Percentiles rank a stretch among this genome's conserved stretches.
Evolutionary conservation across 192 early-diverging fungal genomes (phyloP).

Genomic region (Podila horticola): DNA sequence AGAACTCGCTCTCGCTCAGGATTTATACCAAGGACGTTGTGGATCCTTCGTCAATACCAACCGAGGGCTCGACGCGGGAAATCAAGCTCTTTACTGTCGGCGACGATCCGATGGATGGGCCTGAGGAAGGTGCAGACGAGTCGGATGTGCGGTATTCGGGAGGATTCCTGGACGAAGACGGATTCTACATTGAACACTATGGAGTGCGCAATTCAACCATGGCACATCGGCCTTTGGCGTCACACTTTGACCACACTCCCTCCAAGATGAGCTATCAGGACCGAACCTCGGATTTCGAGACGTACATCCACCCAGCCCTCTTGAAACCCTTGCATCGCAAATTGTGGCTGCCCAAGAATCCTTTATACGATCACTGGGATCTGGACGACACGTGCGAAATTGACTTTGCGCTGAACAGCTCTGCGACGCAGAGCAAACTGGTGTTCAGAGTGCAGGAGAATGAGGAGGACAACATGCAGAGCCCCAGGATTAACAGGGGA

Average conservation of each 20-base stretch:
- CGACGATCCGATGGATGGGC: conserved; percentile 10
- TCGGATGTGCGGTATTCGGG: conserved; percentile 3
- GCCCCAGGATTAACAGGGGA: conserved; percentile 1
- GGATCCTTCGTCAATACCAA: neutral
- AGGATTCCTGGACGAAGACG: conserved; percentile 22
- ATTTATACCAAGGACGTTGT: conserved; percentile 21
- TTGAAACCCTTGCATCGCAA: conserved; percentile 52
- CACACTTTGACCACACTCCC: conserved; percentile 26
- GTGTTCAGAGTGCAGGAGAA: conserved; percentile 13
- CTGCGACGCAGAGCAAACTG: conserved; percentile 2
- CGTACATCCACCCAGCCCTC: conserved; percentile 56
- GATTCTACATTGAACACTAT: conserved; percentile 11
- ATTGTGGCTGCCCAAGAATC: conserved; percentile 54
- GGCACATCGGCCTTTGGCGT: neutral
- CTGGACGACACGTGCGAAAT: conserved; percentile 53
- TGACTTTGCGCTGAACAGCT: conserved; percentile 45
- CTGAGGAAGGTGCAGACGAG: conserved; percentile 7
- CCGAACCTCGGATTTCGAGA: conserved; percentile 49
- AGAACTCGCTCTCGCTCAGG: conserved; percentile 9
- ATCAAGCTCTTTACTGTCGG: conserved; percentile 49
- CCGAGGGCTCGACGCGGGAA: conserved; percentile 13
- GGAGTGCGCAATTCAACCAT: conserved; percentile 3
- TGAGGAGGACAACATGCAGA: conserved; percentile 1
- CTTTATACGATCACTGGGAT: conserved; percentile 46
- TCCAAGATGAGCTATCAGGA: conserved; percentile 46